Base-by-base conservation (phyloP, 208 protist species). In the Leishmania amazonensis region DNA sequence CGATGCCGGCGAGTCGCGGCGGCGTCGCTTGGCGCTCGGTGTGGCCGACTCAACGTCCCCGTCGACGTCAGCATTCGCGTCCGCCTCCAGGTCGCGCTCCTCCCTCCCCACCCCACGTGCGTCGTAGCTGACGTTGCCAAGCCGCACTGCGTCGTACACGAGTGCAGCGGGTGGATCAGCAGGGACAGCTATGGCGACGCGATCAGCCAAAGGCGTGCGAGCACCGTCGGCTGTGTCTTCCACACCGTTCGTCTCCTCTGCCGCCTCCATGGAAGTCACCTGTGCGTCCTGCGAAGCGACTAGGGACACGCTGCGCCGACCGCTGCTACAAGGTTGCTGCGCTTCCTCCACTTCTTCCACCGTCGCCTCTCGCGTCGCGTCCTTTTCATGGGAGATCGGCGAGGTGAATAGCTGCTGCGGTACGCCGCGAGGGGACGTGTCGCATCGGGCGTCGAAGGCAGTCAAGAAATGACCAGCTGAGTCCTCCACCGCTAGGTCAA, bases 371-470 rank as follows among this genome's bases (percentile, higher is more conserved):
- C 70, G 35, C 35, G 17, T 54, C 6, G 58, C 58, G 9, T 54
- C 73, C 13, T 24, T 35, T 1, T 64, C 67, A 35, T 64, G 45
- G 15, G 67, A 38, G 0, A 58, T 19, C 5, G 83, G 77, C 13
- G 83, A 81, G 9, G 78, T 65, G 57, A 86, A 86, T n/a, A 86
- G 75, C 75, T 80, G 83, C 83, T 86, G 83, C 54, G 72, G 83
- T 17, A 86, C 83, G 1, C 78, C 65, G 19, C 47, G 73, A 21
- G 77, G 78, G n/a, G 78, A 80, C 7, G 21, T 76, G 8, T 13
- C 53, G 57, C 67, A 19, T 74, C 24, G 70, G 28, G 11, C 0
- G 49, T 51, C 70, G 8, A 53, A 74, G 15, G 45, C 70, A 51
- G 70, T 19, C 28, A 6, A 35, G 40, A 54, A 31, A 53, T 40